These are phyloP conservation scores for Steccherinum ochraceum DNA, from an alignment of 768 basidiomycete genomes.

Conservation along the genomic window DNA sequence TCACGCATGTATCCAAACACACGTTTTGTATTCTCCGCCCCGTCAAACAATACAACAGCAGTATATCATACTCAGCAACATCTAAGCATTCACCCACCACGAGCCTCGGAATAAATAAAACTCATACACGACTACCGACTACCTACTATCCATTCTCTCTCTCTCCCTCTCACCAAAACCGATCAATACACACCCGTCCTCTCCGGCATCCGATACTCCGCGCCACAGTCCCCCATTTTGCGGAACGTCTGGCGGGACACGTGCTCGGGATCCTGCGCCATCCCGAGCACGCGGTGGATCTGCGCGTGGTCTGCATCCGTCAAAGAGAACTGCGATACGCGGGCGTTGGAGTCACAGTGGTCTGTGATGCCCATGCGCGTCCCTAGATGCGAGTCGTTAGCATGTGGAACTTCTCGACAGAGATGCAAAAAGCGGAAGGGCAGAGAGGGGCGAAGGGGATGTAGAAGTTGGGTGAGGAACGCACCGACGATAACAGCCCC, in stretches of 20 bases:
- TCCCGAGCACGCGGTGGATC: constrained; percentile 63
- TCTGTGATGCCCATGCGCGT: constrained; percentile 71
- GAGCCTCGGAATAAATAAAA: too few species aligned
- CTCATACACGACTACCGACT: too few species aligned
- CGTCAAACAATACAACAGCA: too few species aligned
- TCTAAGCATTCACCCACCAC: too few species aligned
- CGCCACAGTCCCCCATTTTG: constrained; percentile 76
- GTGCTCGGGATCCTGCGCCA: constrained; percentile 53
- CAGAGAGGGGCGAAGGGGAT: background rate
- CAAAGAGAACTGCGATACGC: constrained; percentile 54
- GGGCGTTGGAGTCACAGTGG: constrained; percentile 62
- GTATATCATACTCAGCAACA: too few species aligned
- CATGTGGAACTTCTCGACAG: background rate
- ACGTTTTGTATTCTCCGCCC: too few species aligned
- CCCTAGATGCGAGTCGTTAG: constrained; percentile 33
- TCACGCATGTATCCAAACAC: too few species aligned
- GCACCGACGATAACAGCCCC: constrained; percentile 76
- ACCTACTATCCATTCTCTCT: background rate
- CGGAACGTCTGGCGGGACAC: constrained; percentile 64
- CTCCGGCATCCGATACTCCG: constrained; percentile 83
- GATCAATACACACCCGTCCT: too few species aligned
- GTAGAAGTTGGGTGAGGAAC: constrained; percentile 9
- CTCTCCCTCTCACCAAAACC: background rate
- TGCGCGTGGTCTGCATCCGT: constrained; percentile 46
- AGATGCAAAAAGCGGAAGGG: background rate